phyloP scores from a whole-genome alignment of 768 basidiomycete species.

The Lentinula aciculospora region DNA sequence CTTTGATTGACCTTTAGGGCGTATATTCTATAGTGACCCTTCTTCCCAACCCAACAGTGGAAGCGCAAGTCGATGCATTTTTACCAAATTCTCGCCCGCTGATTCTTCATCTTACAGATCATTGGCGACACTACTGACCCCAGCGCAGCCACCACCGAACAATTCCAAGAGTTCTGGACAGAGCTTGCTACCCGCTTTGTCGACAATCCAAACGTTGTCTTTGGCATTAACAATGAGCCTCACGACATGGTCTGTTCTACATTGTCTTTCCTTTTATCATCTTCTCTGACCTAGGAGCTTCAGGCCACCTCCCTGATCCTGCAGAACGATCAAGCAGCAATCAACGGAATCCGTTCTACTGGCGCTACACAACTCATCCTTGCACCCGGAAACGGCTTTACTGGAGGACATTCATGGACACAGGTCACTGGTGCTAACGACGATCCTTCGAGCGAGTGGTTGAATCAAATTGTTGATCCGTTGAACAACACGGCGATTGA shows the following conservation, averaged over 20 bases:
- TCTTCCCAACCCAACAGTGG: slow-evolving; percentile 37
- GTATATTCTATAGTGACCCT: slow-evolving; percentile 26
- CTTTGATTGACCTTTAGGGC: neutral
- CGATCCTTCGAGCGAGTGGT: slow-evolving; percentile 35
- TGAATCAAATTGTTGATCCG: slow-evolving; percentile 36
- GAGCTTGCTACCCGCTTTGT: slow-evolving; percentile 36
- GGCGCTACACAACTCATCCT: slow-evolving; percentile 38
- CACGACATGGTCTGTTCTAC: slow-evolving; percentile 31
- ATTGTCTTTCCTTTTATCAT: neutral
- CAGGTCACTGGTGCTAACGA: slow-evolving; percentile 28
- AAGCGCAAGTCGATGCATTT: slow-evolving; percentile 27
- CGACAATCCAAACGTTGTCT: slow-evolving; percentile 36
- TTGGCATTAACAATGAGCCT: slow-evolving; percentile 43
- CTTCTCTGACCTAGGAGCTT: neutral
- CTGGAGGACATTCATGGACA: slow-evolving; percentile 39
- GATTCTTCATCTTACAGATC: slow-evolving; percentile 21
- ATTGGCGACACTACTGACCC: slow-evolving; percentile 40
- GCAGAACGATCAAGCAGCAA: slow-evolving; percentile 37
- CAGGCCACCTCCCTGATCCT: slow-evolving; percentile 37
- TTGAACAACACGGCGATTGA: slow-evolving; percentile 38
- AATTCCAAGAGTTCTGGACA: slow-evolving; percentile 37
- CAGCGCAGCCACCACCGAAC: slow-evolving; percentile 35
- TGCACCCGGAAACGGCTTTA: slow-evolving; percentile 41
- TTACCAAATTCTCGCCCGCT: neutral
- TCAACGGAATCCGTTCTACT: slow-evolving; percentile 33